These are phyloP conservation scores for Cupressus sempervirens DNA, from an alignment of 75 land plant genomes.

Conservation along the genomic window DNA sequence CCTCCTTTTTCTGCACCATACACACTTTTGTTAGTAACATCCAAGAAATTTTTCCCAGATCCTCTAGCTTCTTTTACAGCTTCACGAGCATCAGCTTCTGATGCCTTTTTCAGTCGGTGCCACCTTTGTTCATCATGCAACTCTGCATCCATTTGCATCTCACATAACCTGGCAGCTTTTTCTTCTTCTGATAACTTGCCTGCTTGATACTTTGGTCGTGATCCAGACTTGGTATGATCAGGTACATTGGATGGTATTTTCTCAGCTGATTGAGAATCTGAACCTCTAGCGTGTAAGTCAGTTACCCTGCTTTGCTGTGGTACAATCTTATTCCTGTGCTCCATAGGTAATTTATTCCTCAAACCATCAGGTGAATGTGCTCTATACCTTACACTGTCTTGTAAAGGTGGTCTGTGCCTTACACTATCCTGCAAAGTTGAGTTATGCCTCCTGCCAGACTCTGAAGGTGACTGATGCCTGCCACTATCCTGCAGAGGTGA, in stretches of 20 bases:
- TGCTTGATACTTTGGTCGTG: conserved; percentile 27
- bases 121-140: conserved; percentile 92
- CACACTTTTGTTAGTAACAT: conserved; percentile 64
- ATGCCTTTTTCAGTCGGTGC: conserved; percentile 83
- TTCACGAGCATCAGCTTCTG: conserved; percentile 69
- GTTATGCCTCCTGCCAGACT: background rate
- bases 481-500: background rate
- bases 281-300: conserved; percentile 9
- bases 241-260: background rate
- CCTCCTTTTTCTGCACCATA: conserved; percentile 81
- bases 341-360: background rate
- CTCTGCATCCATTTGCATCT: conserved; percentile 89
- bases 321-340: background rate
- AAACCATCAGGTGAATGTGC: background rate
- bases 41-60: conserved; percentile 64
- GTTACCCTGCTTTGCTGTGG: background rate
- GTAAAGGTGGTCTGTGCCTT: background rate
- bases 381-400: background rate
- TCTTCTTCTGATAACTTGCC: conserved; percentile 79
- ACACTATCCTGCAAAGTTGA: background rate
- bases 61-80: conserved; percentile 18
- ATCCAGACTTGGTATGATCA: conserved; percentile 9
- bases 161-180: conserved; percentile 61
- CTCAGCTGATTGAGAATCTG: background rate
- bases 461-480: background rate